Evolutionary conservation across 1,139 yeast genomes (phyloP), one percentile per base, ranked within the genome.

Genomic region (Yamadazyma triangularis): DNA sequence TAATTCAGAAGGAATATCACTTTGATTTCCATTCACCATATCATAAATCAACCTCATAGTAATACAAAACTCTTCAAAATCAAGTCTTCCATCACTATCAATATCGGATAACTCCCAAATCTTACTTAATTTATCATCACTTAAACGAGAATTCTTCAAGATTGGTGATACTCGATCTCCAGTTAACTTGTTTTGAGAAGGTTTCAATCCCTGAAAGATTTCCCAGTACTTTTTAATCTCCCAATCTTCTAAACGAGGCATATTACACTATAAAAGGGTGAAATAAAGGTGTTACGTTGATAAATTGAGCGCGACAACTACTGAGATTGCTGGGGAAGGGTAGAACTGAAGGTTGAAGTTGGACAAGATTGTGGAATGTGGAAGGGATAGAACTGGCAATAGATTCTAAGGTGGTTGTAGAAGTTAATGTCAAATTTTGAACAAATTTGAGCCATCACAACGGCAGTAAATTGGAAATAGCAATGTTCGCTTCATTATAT

Each of bases 211-310:
- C 44, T 84, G 79, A 65, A 91, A 91, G 34, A 91, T 88, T 58
- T 91, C 95, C 97, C 97, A 91, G 67, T 87, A 91, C 61, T 89
- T 88, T 53, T 86, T 84, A 47, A 89, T 87, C 58, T 89, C 97
- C 81, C 94, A 86, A 48, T 88, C 94, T 58, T 87, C 96, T 40
- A 88, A 65, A 44, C 84, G 79, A 25, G 81, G 80, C 73, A 67
- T 66, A 10, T 18, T 19, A 31, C 13, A 21, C 7, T 15, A 27
- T n/a, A n/a, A n/a, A n/a, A n/a, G n/a, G n/a, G n/a, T n/a, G n/a
- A n/a, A n/a, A n/a, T n/a, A n/a, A n/a, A n/a, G n/a, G n/a, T n/a
- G n/a, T n/a, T n/a, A n/a, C n/a, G n/a, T n/a, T n/a, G n/a, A n/a
- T n/a, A n/a, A n/a, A n/a, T n/a, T n/a, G n/a, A n/a, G n/a, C 7